A percentile compares a stretch with the other conserved stretches of the same genome.
Conservation (phyloP, 805 yeast genomes). For the Cyberlindnera mrakii region DNA sequence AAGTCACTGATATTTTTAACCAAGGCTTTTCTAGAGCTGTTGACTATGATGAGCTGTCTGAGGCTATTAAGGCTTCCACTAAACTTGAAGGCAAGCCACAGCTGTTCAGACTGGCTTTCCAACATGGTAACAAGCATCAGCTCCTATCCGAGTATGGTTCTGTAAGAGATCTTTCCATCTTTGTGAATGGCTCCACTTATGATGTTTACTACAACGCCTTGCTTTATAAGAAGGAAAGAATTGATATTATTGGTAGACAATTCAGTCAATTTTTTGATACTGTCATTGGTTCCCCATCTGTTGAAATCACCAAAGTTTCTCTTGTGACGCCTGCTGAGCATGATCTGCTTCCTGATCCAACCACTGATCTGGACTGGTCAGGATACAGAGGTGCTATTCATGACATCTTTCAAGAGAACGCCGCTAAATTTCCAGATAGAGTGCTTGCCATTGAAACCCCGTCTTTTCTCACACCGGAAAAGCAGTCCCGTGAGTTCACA, state of each 20-base stretch:
- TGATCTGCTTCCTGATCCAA: constrained; percentile 76
- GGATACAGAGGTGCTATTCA: constrained; percentile 94
- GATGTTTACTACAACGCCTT: constrained; percentile 67
- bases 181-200: constrained; percentile 31
- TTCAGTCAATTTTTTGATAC: constrained; percentile 45
- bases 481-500: constrained; percentile 65
- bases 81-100: constrained; percentile 54
- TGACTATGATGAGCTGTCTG: constrained; percentile 52
- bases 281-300: constrained; percentile 31
- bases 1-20: constrained; percentile 37
- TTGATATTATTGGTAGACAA: constrained; percentile 68
- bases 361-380: constrained; percentile 80
- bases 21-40: constrained; percentile 28
- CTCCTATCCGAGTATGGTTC: constrained; percentile 37
- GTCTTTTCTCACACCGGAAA: constrained; percentile 44
- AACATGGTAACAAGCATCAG: constrained; percentile 31
- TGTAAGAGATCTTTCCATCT: constrained; percentile 59
- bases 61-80: constrained; percentile 41
- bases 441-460: constrained; percentile 91
- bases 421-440: constrained; percentile 77
- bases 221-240: constrained; percentile 65
- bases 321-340: constrained; percentile 65
- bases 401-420: constrained; percentile 87
- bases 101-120: constrained; percentile 52
- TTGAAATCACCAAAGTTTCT: constrained; percentile 51